Evolutionary conservation across 176 grass and related monocot species (phyloP), one percentile per base, ranked within the genome.

Genomic region (Avena atlantica): DNA sequence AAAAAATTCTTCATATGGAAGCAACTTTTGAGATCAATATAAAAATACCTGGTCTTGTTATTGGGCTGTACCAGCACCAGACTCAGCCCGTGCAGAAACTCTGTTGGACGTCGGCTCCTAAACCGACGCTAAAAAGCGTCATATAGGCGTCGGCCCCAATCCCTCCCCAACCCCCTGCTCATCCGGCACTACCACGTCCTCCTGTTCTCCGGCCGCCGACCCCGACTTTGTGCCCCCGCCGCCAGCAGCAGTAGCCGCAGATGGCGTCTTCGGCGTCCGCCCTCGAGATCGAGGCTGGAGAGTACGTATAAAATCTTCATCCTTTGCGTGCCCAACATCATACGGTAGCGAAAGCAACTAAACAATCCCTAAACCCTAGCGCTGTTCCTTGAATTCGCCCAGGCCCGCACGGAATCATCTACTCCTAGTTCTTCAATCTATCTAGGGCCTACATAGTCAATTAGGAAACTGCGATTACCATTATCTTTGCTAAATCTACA

Each of bases 281-380:
- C 68, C 89, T 99, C 66, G 94, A 99, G 87, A 99, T 96, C 80
- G 97, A 99, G 90, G 97, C 94, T 79, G 88, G 90, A 55, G 97
- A 98, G 97, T 99, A 99, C 68, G 92, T 79, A 63, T 4, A 31
- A 57, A 44, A 45, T 9, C 55, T 58, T 82, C 52, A 15, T 20
- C 17, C 6, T 81, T 52, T 27, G 24, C 49, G 49, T 53, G 73
- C 49, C 25, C 29, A 20, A 34, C 3, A 15, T 55, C 70, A 47
- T 65, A 17, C 56, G 4, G 45, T 31, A 65, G 40, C 67, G 58
- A 74, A 49, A 58, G 56, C 36, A 42, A 36, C 64, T 12, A 2
- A 16, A 9, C 24, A 79, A 84, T 51, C 81, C 74, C 67, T 86
- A 88, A 89, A 81, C 89, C 87, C 67, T 90, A 87, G 0, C 10